Evolutionary conservation across 139 green algal species (phyloP).

Genomic region (Micromonas pusilla): DNA sequence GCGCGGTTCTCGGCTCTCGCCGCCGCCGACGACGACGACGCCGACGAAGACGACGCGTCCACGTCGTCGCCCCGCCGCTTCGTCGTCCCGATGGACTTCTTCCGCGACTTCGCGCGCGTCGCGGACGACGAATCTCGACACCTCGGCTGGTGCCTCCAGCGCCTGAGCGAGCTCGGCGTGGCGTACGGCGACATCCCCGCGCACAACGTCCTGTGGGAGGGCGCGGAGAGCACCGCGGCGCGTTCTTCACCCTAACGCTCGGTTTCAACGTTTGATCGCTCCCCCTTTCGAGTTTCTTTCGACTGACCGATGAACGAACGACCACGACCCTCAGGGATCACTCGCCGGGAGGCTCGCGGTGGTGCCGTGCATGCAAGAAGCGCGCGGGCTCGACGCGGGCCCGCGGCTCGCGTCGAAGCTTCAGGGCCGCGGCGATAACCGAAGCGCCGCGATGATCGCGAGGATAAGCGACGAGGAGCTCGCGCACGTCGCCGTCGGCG

Average conservation of each 20-base stretch:
- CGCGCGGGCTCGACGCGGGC: slow-evolving; percentile 37
- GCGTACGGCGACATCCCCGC: slow-evolving; percentile 44
- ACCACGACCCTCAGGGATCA: too few relatives aligned
- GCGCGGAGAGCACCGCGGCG: slow-evolving; percentile 12
- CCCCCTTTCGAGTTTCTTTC: too few relatives aligned
- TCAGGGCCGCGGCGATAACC: slow-evolving; percentile 30
- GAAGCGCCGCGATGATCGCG: slow-evolving; percentile 30
- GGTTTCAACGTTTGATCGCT: too few relatives aligned
- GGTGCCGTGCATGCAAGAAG: slow-evolving; percentile 39
- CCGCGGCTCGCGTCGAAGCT: slow-evolving; percentile 33
- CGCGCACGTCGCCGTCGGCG: slow-evolving; percentile 40
- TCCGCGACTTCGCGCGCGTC: slow-evolving; percentile 40
- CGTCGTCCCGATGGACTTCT: slow-evolving; percentile 33
- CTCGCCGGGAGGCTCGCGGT: slow-evolving; percentile 34
- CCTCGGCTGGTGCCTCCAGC: slow-evolving; percentile 43
- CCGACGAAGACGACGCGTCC: background rate
- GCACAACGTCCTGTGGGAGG: slow-evolving; percentile 44
- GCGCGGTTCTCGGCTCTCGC: slow-evolving; percentile 36
- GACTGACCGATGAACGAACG: too few relatives aligned
- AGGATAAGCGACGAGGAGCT: slow-evolving; percentile 41
- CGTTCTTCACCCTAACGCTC: too few relatives aligned
- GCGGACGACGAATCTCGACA: slow-evolving; percentile 47
- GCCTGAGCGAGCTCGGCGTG: slow-evolving; percentile 40
- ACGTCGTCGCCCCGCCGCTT: background rate
- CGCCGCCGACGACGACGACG: background rate